Evolutionary conservation across 192 early-diverging fungal species (phyloP), one percentile per base, ranked within the genome.

Genomic region (Irineochytrium annulatum): DNA sequence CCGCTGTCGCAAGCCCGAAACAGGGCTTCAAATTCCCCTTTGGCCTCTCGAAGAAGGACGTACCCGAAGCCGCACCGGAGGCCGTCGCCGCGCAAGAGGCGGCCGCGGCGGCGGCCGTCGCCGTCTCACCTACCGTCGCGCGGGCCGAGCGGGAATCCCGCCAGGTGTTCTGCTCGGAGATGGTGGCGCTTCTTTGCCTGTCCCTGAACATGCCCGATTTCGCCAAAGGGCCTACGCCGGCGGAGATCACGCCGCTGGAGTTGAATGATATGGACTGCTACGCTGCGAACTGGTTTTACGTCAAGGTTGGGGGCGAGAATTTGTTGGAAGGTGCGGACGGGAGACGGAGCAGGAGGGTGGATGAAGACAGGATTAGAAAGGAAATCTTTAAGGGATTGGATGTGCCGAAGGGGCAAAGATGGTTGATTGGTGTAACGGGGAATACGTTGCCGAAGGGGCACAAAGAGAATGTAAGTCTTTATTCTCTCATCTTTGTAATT

Each of bases 201-300:
- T 29, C 57, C 1, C 29, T 65, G 30, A 34, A 43, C 0, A 31
- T 65, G 16, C 4, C 17, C 20, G 63, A 55, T 16, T 65, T 65
- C 29, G 55, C 20, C 27, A 55, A 52, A 34, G 24, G 26, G 8
- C 13, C 26, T 24, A 49, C 46, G 26, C 37, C 26, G 30, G 53
- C 62, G 14, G 63, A 65, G 39, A 57, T 58, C 34, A 65, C 63
- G 19, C 63, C 63, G 13, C 31, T 65, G 17, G 55, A 65, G 31
- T 34, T 65, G 43, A 55, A 65, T 26, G 63, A 46, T 1, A 58
- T 58, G 55, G 17, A 14, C 17, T 49, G 17, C 11, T 49, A 22
- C 22, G n/a, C n/a, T n/a, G 26, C 17, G 46, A 49, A 14, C 22
- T 49, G 46, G 46, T 49, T 49, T 24, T 49, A 49, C 24, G 46